phyloP scores from a whole-genome alignment of 2,329 filamentous ascomycete genomes.

The Colletotrichum simmondsii region DNA sequence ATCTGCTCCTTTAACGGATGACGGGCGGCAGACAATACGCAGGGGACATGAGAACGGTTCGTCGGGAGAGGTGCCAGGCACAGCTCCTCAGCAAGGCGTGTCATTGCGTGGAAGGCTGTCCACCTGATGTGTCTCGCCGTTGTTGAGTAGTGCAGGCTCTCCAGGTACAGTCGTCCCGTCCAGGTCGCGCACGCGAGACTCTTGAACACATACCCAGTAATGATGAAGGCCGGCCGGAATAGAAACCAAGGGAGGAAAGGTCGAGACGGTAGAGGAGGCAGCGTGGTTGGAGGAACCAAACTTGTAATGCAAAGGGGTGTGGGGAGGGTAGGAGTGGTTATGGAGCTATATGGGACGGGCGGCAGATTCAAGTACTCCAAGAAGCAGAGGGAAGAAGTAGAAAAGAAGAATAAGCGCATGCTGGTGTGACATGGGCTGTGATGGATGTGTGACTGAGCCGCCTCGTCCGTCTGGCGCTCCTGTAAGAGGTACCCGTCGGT shows the following conservation, averaged over 20 bases:
- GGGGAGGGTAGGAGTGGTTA: conserved; percentile 10
- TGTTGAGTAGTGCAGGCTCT: not conserved
- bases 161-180: not conserved
- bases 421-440: not conserved
- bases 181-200: not conserved
- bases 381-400: not conserved
- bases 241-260: not conserved
- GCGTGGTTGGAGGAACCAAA: conserved; percentile 24
- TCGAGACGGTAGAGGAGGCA: not conserved
- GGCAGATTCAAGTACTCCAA: not conserved
- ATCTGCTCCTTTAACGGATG: conserved; percentile 12
- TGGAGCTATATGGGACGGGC: conserved; percentile 12
- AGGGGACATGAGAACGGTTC: conserved; percentile 19
- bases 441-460: conserved; percentile 8
- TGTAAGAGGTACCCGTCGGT: not conserved
- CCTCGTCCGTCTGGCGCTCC: not conserved
- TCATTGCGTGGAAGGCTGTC: not conserved
- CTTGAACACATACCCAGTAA: not conserved
- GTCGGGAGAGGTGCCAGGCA: conserved; percentile 16
- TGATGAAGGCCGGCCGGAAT: not conserved
- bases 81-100: not conserved
- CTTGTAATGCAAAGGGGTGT: not conserved
- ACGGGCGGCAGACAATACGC: conserved; percentile 30
- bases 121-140: not conserved
- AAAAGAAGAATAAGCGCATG: not conserved